These are phyloP conservation scores for Calocybe cyanea DNA, from an alignment of 768 basidiomycete genomes.

Conservation along the genomic window DNA sequence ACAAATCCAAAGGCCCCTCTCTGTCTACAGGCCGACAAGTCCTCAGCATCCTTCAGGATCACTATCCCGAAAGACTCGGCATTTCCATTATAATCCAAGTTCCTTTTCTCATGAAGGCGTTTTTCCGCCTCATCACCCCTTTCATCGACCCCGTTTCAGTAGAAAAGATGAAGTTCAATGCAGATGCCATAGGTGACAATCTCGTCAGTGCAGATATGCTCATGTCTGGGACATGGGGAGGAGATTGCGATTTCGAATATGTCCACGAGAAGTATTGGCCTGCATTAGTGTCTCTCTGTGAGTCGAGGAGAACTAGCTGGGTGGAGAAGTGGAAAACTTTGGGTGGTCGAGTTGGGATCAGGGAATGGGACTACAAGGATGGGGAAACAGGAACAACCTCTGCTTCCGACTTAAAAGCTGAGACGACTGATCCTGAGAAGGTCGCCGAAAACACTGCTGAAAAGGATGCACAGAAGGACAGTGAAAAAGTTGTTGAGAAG, in stretches of 20 bases:
- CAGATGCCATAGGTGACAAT: conserved; percentile 57
- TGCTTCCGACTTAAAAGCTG: neutral
- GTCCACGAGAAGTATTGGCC: conserved; percentile 76
- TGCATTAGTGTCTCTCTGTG: conserved; percentile 51
- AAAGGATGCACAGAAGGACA: too few species aligned
- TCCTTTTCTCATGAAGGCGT: conserved; percentile 72
- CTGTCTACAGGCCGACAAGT: conserved; percentile 41
- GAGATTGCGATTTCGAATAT: conserved; percentile 64
- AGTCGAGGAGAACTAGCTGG: conserved; percentile 45
- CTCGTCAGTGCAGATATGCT: conserved; percentile 70
- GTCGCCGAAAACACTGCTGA: neutral
- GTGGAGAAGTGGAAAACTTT: conserved; percentile 61
- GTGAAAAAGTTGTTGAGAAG: conserved; percentile 1
- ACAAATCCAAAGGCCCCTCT: conserved; percentile 57
- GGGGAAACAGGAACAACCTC: conserved; percentile 5
- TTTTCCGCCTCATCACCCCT: conserved; percentile 75
- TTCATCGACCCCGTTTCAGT: conserved; percentile 84
- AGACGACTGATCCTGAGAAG: conserved; percentile 1
- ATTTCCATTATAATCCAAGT: conserved; percentile 70
- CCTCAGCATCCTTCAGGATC: conserved; percentile 68
- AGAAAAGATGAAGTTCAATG: conserved; percentile 73
- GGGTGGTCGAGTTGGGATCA: conserved; percentile 67
- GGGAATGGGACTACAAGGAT: conserved; percentile 76
- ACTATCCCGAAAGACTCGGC: conserved; percentile 87
- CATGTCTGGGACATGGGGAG: conserved; percentile 69